Evolutionary conservation across 352 stramenopile species (phyloP).

Genomic region (Globisporangium yorkense): DNA sequence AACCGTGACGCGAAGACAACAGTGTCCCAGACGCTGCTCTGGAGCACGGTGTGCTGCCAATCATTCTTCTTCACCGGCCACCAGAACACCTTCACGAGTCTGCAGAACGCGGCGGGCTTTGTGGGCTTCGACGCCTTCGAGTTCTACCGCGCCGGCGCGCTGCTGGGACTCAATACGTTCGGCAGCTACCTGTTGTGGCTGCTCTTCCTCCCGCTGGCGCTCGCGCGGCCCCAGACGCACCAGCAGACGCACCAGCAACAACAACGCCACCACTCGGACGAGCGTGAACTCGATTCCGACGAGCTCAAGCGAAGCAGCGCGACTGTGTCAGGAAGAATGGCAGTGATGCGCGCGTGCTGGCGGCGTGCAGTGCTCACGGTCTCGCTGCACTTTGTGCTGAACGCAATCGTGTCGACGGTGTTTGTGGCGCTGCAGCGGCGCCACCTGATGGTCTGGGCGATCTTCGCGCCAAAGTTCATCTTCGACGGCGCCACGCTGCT

Average conservation of each 20-base stretch:
- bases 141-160: constrained; percentile 59
- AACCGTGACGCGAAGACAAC: neutral
- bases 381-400: constrained; percentile 46
- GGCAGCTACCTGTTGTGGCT: constrained; percentile 53
- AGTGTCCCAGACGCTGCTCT: constrained; percentile 49
- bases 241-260: neutral
- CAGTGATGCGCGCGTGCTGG: constrained; percentile 8
- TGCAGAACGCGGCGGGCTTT: constrained; percentile 88
- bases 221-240: neutral
- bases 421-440: constrained; percentile 84
- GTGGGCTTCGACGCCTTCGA: constrained; percentile 86
- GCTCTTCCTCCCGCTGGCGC: constrained; percentile 29
- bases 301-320: neutral
- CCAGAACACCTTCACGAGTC: constrained; percentile 85
- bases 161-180: constrained; percentile 88
- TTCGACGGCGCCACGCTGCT: constrained; percentile 73
- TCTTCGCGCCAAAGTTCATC: constrained; percentile 90
- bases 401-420: constrained; percentile 61
- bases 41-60: constrained; percentile 52
- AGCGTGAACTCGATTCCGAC: neutral
- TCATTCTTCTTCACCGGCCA: constrained; percentile 88
- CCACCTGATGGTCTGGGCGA: constrained; percentile 92
- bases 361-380: constrained; percentile 18
- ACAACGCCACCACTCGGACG: neutral
- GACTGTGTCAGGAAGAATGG: neutral